Base-by-base conservation (phyloP, 192 early-diverging fungal genomes). In the Umbelopsis sp. region DNA sequence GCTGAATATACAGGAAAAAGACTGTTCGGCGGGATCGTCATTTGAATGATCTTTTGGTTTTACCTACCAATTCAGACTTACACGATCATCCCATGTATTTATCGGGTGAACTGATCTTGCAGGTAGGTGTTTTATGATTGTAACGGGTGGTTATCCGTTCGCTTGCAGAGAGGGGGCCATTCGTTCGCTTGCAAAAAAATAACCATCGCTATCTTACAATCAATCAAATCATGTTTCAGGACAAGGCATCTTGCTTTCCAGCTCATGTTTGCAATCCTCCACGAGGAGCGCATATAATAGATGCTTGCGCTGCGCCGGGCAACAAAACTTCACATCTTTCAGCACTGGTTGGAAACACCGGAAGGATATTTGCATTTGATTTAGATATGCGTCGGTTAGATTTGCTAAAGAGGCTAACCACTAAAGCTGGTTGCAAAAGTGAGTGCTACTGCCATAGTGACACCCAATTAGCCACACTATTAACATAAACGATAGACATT, bases 261-360 rank as follows among this genome's bases (percentile, higher is more conserved):
- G 94, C 97, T 0, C 93, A 91, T 67, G 87, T 97, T 20, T 79
- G 94, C 45, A 80, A 80, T 4, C 90, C 95, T 1, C 80, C 86
- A 3, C 70, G 71, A 23, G 66, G 76, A 4, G 75, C 87, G 0
- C 81, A 89, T 70, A 93, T 90, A 2, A 93, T 99, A 49, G 97
- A 99, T 75, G 95, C 91, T 9, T 99, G 96, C 75, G 97, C 97
- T 16, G 96, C 96, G 0, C 97, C 97, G 4, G 97, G 97, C 7
- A 99, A 99, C 82, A 99, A 99, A 76, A 99, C 97, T 5, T 93
- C 93, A 53, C 97, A 98, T 74, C 80, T 99, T 64, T 90, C 91
- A 5, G 92, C 93, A 66, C 81, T 95, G 27, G 94, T 98, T 91
- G 84, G 85, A 41, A 96, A 96, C 67, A 84, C 85, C 9, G 97